Evolutionary conservation across 2,329 filamentous ascomycete genomes (phyloP).

Genomic region (Hypoxylon sp.): DNA sequence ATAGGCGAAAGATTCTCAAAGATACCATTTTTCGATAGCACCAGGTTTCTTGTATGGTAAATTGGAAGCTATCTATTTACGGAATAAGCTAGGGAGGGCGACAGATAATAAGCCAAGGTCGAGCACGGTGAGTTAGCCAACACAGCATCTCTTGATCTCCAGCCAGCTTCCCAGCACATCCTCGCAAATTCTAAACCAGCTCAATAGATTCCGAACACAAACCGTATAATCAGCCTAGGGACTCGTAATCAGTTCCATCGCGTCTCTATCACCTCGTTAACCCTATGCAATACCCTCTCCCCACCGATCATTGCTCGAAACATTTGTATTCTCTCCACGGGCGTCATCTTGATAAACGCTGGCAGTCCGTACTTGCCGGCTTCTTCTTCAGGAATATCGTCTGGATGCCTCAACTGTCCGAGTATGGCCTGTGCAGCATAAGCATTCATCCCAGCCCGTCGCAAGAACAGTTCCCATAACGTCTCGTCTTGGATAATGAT

Average conservation of each 20-base stretch:
- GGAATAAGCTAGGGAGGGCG: conserved; percentile 8
- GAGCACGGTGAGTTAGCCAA: conserved; percentile 3
- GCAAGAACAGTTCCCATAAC: conserved; percentile 75
- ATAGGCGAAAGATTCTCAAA: background rate
- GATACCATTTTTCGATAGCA: no score
- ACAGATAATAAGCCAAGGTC: conserved; percentile 6
- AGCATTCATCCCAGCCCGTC: conserved; percentile 74
- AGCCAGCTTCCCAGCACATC: background rate
- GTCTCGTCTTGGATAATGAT: conserved; percentile 69
- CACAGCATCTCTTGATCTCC: background rate
- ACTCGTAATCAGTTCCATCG: conserved; percentile 55
- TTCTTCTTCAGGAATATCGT: conserved; percentile 34
- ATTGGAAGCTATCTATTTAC: background rate
- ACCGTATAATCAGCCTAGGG: background rate
- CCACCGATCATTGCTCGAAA: conserved; percentile 69
- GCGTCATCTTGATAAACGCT: conserved; percentile 68
- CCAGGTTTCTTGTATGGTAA: background rate
- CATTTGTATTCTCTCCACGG: conserved; percentile 59
- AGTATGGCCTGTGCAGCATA: conserved; percentile 78
- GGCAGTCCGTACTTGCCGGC: conserved; percentile 58
- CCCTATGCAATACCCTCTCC: conserved; percentile 62
- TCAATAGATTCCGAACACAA: conserved; percentile 2
- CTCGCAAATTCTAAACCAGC: background rate
- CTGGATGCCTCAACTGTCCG: conserved; percentile 57
- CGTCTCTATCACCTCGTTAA: conserved; percentile 65